Evolutionary conservation across 2,329 filamentous ascomycete species (phyloP).

Genomic region (Penicillium sp.): DNA sequence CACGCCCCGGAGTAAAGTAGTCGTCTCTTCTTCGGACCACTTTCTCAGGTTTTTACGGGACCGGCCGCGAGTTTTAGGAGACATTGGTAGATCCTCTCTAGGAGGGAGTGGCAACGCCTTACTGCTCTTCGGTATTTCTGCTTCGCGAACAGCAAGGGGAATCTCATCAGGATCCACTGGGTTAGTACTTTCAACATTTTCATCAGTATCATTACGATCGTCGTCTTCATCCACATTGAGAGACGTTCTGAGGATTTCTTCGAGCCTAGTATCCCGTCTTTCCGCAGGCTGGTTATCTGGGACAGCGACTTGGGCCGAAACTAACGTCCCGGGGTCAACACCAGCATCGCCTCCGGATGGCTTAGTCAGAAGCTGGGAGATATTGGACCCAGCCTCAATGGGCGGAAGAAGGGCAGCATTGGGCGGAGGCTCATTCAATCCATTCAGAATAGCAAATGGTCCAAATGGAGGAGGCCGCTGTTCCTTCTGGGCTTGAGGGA

Average conservation of each 20-base stretch:
- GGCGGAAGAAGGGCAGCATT: conserved; percentile 61
- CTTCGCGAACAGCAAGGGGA: conserved; percentile 7
- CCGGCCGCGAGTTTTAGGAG: conserved; percentile 38
- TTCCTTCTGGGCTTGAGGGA: conserved; percentile 49
- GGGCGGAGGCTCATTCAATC: conserved; percentile 63
- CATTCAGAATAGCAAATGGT: conserved; percentile 55
- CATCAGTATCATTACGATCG: conserved; percentile 19
- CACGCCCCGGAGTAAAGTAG: conserved; percentile 58
- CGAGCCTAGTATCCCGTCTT: conserved; percentile 36
- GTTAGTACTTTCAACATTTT: conserved; percentile 12
- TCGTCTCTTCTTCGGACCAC: conserved; percentile 65
- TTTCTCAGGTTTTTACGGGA: conserved; percentile 51
- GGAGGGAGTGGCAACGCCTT: conserved; percentile 6
- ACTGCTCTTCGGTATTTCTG: conserved; percentile 5
- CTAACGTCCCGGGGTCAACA: conserved; percentile 23
- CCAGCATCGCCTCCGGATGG: conserved; percentile 30
- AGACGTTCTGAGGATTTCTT: conserved; percentile 36
- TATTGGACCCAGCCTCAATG: conserved; percentile 53
- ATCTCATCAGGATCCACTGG: conserved; percentile 6
- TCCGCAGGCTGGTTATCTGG: conserved; percentile 30
- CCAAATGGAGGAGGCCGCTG: conserved; percentile 46
- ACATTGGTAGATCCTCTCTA: conserved; percentile 27
- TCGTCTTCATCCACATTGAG: conserved; percentile 21
- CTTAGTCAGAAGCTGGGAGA: conserved; percentile 39
- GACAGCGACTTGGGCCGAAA: conserved; percentile 15